These are phyloP conservation scores for Paramecium octaurelia DNA, from an alignment of 73 alveolate species.

Conservation along the genomic window DNA sequence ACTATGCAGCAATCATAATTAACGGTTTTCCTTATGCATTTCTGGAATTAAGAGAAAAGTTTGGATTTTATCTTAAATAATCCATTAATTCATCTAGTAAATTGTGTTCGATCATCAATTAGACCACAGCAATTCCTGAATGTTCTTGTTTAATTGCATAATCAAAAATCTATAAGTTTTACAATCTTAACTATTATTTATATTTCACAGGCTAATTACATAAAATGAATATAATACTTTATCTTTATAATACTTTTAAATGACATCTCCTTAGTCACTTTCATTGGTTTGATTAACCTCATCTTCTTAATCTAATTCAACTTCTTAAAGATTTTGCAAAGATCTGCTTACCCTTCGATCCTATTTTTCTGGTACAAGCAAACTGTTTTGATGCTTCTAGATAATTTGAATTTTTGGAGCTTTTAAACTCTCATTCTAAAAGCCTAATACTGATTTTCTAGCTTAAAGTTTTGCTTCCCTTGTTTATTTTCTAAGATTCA, in stretches of 20 bases:
- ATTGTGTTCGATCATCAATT: background rate
- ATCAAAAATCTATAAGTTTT: background rate
- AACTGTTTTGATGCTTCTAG: background rate
- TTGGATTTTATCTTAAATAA: background rate
- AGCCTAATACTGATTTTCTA: background rate
- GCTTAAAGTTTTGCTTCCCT: background rate
- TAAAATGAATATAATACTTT: background rate
- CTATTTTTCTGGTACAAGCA: background rate
- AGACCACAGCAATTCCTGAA: background rate
- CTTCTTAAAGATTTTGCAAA: background rate
- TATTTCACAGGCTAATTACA: background rate
- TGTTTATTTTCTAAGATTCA: background rate
- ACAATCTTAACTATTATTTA: background rate
- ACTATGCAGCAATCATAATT: background rate
- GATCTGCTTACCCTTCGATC: background rate
- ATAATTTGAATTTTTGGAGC: background rate
- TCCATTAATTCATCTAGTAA: background rate
- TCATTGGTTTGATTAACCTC: background rate
- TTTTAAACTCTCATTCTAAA: background rate
- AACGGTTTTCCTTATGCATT: background rate
- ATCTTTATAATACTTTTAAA: background rate
- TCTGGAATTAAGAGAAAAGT: background rate
- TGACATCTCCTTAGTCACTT: background rate
- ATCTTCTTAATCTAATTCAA: background rate
- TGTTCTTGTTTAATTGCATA: background rate